Evolutionary conservation across 805 yeast genomes (phyloP), one percentile per base, ranked within the genome.

Genomic region (Metschnikowia kunwiensis): DNA sequence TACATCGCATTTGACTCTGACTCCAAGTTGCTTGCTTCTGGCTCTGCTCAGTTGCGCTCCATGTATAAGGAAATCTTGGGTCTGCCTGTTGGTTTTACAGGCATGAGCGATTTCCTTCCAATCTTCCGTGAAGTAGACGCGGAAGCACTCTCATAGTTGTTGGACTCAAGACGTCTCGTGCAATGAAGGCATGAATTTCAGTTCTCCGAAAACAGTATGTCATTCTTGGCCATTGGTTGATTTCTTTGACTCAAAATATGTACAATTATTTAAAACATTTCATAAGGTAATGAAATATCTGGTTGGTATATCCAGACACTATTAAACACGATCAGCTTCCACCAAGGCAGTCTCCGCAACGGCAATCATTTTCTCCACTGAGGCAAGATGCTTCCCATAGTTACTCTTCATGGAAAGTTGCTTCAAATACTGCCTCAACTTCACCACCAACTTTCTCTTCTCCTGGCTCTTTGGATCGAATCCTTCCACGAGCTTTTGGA

Each of bases 401-500:
- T 75, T 72, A 36, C 76, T 75, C 58, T 78, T 79, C 34, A 63
- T 57, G 40, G 81, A 77, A 35, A 87, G 77, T 49, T 79, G 77
- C 47, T 82, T 82, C 61, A 91, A 70, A 54, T 86, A 89, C 34
- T 86, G 86, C 62, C 81, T 77, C 45, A 91, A 85, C 50, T 83
- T 82, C 39, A 74, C 67, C 33, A 88, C 86, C 43, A 93, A 70
- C 20, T 78, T 58, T 32, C 70, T 78, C 61, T 85, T 82, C 51
- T 85, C 85, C 23, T 71, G 71, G 30, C 83, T 83, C 26, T 53
- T 60, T 6, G 71, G 61, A 43, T 76, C 77, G 25, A 89, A 75
- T 3, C 84, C 82, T 44, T 86, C 95, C 27, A 93, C 89, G 51
- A 93, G 73, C 59, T 91, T 89, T 61, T 93, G 99, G 33, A 93